These are phyloP conservation scores for Sungouiella thailandica DNA, from an alignment of 805 yeast species.

Conservation along the genomic window DNA sequence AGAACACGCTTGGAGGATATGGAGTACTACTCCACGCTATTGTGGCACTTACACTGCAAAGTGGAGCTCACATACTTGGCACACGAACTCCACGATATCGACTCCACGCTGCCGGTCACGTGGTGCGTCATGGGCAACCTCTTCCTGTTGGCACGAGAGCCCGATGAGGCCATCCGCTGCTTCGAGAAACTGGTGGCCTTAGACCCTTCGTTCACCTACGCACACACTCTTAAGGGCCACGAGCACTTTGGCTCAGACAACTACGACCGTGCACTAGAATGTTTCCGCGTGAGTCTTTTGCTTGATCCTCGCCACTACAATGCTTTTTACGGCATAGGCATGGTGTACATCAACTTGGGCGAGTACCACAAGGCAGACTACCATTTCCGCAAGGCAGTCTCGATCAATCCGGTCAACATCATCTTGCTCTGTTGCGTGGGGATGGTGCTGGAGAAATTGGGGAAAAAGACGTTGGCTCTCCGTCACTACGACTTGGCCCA, in stretches of 20 bases:
- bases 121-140: slow-evolving; percentile 93
- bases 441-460: slow-evolving; percentile 78
- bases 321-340: slow-evolving; percentile 93
- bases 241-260: slow-evolving; percentile 86
- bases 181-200: slow-evolving; percentile 73
- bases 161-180: slow-evolving; percentile 85
- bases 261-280: slow-evolving; percentile 79
- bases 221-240: slow-evolving; percentile 91
- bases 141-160: slow-evolving; percentile 75
- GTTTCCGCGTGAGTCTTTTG: slow-evolving; percentile 73
- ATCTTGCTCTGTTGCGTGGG: slow-evolving; percentile 91
- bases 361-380: slow-evolving; percentile 78
- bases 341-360: slow-evolving; percentile 85
- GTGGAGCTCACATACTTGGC: slow-evolving; percentile 76
- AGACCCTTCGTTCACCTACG: slow-evolving; percentile 72
- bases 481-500: slow-evolving; percentile 80
- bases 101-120: slow-evolving; percentile 67
- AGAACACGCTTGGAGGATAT: slow-evolving; percentile 79
- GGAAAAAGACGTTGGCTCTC: slow-evolving; percentile 65
- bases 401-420: slow-evolving; percentile 85
- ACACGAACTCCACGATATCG: slow-evolving; percentile 68
- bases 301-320: slow-evolving; percentile 83
- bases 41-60: slow-evolving; percentile 89
- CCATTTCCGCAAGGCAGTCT: slow-evolving; percentile 81
- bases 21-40: slow-evolving; percentile 84